A percentile compares a stretch with the other conserved stretches of the same genome.
These are phyloP conservation scores for Heterobasidion occidentale DNA, from an alignment of 1,284 basidiomycete genomes.

Conservation along the genomic window DNA sequence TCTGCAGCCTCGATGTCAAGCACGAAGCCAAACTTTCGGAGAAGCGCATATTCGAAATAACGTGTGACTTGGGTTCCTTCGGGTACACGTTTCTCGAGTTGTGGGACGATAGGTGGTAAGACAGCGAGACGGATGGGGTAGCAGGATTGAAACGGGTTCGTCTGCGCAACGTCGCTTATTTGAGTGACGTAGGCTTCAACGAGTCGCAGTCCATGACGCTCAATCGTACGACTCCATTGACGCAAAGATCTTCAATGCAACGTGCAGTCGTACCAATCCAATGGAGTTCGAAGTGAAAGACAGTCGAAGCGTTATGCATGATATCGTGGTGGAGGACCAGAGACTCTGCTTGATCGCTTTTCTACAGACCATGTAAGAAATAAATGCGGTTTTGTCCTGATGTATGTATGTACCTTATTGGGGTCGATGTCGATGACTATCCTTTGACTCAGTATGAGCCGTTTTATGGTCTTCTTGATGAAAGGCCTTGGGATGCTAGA, in stretches of 20 bases:
- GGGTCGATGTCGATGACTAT: slow-evolving; percentile 86
- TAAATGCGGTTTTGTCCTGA: neutral
- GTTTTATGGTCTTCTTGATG: slow-evolving; percentile 45
- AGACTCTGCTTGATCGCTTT: slow-evolving; percentile 82
- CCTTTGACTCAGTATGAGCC: slow-evolving; percentile 77
- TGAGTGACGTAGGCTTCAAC: slow-evolving; percentile 90
- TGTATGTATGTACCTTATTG: slow-evolving; percentile 44
- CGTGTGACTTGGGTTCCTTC: slow-evolving; percentile 54
- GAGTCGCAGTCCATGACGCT: slow-evolving; percentile 86
- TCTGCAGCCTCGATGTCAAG: slow-evolving; percentile 79
- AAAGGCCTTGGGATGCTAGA: slow-evolving; percentile 26
- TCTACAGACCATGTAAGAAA: slow-evolving; percentile 27
- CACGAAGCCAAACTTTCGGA: slow-evolving; percentile 75
- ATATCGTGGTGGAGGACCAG: slow-evolving; percentile 88
- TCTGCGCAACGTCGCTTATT: slow-evolving; percentile 73
- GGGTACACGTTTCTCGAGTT: slow-evolving; percentile 61
- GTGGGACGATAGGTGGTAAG: slow-evolving; percentile 64
- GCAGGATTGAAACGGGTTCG: slow-evolving; percentile 86
- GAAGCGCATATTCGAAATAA: slow-evolving; percentile 78
- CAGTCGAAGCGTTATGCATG: slow-evolving; percentile 85
- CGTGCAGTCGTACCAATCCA: slow-evolving; percentile 97
- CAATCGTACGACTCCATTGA: slow-evolving; percentile 79
- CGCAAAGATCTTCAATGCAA: slow-evolving; percentile 90
- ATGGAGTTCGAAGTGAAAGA: slow-evolving; percentile 94
- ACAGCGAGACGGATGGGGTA: slow-evolving; percentile 73